Evolutionary conservation across 306 rosid species (phyloP).

Genomic region (Citrullus amarus): DNA sequence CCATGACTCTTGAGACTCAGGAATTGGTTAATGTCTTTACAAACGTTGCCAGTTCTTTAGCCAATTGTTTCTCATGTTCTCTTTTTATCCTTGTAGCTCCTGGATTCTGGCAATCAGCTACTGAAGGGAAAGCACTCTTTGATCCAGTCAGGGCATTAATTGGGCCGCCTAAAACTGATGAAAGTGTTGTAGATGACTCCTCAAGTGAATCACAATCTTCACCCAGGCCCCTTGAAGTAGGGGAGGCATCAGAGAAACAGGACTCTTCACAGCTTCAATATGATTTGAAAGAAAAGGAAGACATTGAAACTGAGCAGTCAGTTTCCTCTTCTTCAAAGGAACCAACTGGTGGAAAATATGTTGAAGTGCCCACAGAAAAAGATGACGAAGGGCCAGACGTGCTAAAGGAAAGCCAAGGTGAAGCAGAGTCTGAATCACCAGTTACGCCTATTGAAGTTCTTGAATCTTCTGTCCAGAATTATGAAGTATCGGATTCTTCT

Average conservation of each 20-base stretch:
- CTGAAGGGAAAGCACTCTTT: constrained; percentile 49
- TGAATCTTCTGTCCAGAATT: background rate
- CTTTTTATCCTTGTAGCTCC: constrained; percentile 38
- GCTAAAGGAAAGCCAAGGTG: constrained; percentile 22
- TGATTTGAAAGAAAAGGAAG: constrained; percentile 31
- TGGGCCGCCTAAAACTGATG: constrained; percentile 53
- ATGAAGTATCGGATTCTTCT: background rate
- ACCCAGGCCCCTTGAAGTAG: constrained; percentile 24
- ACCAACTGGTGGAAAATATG: constrained; percentile 24
- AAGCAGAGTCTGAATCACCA: constrained; percentile 11
- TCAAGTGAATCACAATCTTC: constrained; percentile 31
- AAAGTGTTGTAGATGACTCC: constrained; percentile 21
- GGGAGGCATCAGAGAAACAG: constrained; percentile 23
- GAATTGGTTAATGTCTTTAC: background rate
- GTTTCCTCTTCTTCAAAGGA: constrained; percentile 23
- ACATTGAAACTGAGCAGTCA: constrained; percentile 16
- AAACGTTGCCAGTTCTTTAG: background rate
- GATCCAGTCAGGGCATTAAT: constrained; percentile 72
- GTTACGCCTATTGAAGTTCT: constrained; percentile 13
- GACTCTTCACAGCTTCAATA: constrained; percentile 33
- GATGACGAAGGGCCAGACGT: constrained; percentile 23
- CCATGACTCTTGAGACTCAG: background rate
- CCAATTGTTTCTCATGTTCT: constrained; percentile 1
- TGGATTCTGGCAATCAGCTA: constrained; percentile 54
- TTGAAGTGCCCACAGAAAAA: constrained; percentile 24